phyloP scores from a whole-genome alignment of 2,329 filamentous ascomycete species.

The Beauveria asiatica region DNA sequence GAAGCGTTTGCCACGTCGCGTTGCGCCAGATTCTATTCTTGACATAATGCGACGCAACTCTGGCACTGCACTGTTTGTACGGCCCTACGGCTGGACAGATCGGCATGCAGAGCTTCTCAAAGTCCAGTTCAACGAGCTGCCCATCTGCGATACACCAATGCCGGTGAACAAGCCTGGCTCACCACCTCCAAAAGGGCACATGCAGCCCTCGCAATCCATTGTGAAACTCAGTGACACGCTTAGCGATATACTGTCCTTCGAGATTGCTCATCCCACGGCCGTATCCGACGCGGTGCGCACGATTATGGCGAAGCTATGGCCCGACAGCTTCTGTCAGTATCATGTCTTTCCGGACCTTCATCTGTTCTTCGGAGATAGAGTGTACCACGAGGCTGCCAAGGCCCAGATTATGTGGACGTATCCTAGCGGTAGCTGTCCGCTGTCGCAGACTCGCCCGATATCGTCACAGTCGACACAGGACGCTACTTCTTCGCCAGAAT shows the following conservation, averaged over 20 bases:
- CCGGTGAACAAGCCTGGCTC: conserved; percentile 26
- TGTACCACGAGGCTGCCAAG: conserved; percentile 37
- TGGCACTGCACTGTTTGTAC: conserved; percentile 39
- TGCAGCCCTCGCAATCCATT: conserved; percentile 34
- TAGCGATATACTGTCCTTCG: conserved; percentile 31
- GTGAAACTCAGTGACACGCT: conserved; percentile 35
- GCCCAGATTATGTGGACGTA: conserved; percentile 43
- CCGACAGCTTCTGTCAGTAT: conserved; percentile 23
- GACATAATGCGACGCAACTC: conserved; percentile 42
- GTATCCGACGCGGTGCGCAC: conserved; percentile 34
- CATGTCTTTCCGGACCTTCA: conserved; percentile 33
- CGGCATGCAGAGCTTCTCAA: conserved; percentile 39
- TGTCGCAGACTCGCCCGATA: conserved; percentile 25
- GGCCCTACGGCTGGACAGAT: conserved; percentile 50
- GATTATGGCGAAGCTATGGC: conserved; percentile 38
- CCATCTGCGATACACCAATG: conserved; percentile 32
- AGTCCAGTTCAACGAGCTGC: conserved; percentile 35
- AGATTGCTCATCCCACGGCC: conserved; percentile 24
- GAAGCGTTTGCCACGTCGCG: conserved; percentile 19
- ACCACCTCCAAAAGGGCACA: conserved; percentile 27
- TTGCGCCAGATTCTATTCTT: conserved; percentile 40
- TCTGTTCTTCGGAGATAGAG: conserved; percentile 39
- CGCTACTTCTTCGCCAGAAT: conserved; percentile 21
- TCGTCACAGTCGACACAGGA: conserved; percentile 28
- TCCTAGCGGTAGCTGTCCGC: conserved; percentile 18